Base-by-base conservation (phyloP, 2,329 filamentous ascomycete genomes). In the Aschersonia sp. region DNA sequence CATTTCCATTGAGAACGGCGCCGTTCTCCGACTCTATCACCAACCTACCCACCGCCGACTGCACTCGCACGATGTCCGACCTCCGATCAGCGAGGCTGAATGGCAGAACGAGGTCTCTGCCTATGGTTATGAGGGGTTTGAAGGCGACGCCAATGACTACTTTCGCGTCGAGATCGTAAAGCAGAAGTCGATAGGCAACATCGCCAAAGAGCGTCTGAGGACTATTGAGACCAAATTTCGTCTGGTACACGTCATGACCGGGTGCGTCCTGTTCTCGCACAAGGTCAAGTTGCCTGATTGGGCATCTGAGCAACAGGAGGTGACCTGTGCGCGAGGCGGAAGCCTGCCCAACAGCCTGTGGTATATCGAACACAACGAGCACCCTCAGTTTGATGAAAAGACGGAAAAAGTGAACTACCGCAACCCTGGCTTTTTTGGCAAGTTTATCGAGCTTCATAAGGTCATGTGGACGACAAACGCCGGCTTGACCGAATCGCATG, bases 401-500 rank as follows among this genome's bases (percentile, higher is more conserved):
- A 81, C 87, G 11, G 92, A 97, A 63, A 95, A 87, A 70, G 90
- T 95, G 66, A 98, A 97, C 69, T 98, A 98, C 68, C 80, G 79
- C 58, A 83, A 89, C 57, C 92, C 90, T 11, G 88, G 90, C 31
- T 98, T 98, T 77, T 82, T 98, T 52, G 87, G 87, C 59, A 98
- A 98, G 66, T 98, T 98, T 71, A 88, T 84, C 79, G 92, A 98
- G 68, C 75, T 98, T 43, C 89, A 98, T 62, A 83, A 85, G 66
- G 92, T 98, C 53, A 98, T 98, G 92, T 98, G 92, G 92, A 88
- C 77, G 58, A 98, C 92, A 37, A 98, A 98, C 61, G 92, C 92
- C 32, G 92, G 92, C 42, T 79, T 98, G 45, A 87, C 92, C 30
- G 92, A 98, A 59, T 95, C 89, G 14, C 92, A 98, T 62, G 87